Evolutionary conservation across 331 rosid species (phyloP).

Genomic region (Pyracantha coccinea): DNA sequence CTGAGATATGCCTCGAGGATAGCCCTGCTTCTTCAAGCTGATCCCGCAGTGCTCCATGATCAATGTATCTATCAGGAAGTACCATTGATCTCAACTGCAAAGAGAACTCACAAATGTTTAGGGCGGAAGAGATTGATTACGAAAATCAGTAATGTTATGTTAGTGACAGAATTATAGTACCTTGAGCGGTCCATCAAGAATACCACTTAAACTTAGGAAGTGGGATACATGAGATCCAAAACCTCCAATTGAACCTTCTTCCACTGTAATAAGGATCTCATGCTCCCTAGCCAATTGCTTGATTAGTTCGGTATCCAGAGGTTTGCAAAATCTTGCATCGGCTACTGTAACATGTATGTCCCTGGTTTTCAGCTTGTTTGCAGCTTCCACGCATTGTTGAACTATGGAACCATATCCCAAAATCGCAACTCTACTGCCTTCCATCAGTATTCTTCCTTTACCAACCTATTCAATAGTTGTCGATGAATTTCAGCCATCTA

Average conservation of each 20-base stretch:
- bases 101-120: slow-evolving; percentile 4
- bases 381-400: slow-evolving; percentile 63
- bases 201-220: slow-evolving; percentile 56
- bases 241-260: slow-evolving; percentile 90
- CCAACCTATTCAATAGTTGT: slow-evolving; percentile 46
- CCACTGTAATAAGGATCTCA: slow-evolving; percentile 71
- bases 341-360: slow-evolving; percentile 61
- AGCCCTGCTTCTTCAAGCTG: slow-evolving; percentile 82
- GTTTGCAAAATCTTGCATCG: slow-evolving; percentile 93
- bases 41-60: slow-evolving; percentile 68
- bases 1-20: slow-evolving; percentile 68
- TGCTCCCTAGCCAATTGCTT: slow-evolving; percentile 56
- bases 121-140: neutral
- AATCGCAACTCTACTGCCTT: slow-evolving; percentile 66
- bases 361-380: slow-evolving; percentile 37
- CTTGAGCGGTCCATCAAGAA: slow-evolving; percentile 72
- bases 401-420: slow-evolving; percentile 74
- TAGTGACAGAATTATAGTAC: slow-evolving; percentile 23
- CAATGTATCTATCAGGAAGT: slow-evolving; percentile 90
- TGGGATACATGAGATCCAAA: slow-evolving; percentile 90
- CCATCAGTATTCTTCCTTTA: slow-evolving; percentile 63
- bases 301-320: slow-evolving; percentile 59
- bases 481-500: neutral
- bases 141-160: neutral
- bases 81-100: slow-evolving; percentile 79